Evolutionary conservation across 2,329 filamentous ascomycete species (phyloP), one percentile per base, ranked within the genome.

Genomic region (Chaetomiaceae sp.): DNA sequence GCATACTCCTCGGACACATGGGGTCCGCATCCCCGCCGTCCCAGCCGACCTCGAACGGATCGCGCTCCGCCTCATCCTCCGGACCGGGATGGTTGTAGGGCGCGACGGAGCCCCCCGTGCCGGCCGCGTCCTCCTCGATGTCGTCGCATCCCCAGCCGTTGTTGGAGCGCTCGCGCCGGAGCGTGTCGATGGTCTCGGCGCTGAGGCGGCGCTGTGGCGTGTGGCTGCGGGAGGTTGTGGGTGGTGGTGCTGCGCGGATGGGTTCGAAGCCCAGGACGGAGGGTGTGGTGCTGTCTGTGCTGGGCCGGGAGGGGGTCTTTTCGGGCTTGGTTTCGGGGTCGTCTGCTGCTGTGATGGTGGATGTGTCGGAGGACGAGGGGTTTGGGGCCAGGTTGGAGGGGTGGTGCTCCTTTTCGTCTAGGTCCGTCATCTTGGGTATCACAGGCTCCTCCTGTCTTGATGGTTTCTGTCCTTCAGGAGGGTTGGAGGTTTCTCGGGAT

Each of bases 21-120:
- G 87, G 85, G 66, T 96, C 91, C 44, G 75, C 71, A 54, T 90
- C 84, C 5, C 77, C 78, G 14, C 56, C 59, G 17, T 92, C 87
- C 80, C 88, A 96, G 6, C 70, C 70, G 19, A 97, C 90, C 57
- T 89, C 79, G 62, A 82, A 91, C 0, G 73, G 71, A 46, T 79
- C 74, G 50, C 70, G 72, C 12, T 70, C 69, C 7, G 19, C 40
- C 4, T 47, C 27, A 5, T 29, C 33, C 9, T 3, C 11, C 38
- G 37, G 9, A n/a, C 19, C 12, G 22, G 43, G 47, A 31, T 50
- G 43, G 33, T 49, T 40, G 39, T 57, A 51, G 43, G 43, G 53
- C 25, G 43, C 55, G 17, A 49, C 19, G 12, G 11, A 17, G 22
- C 29, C 33, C 25, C 23, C 40, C 20, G 31, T 12, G 31, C 9